Base-by-base conservation (phyloP, 805 yeast genomes). In the Starmera amethionina region DNA sequence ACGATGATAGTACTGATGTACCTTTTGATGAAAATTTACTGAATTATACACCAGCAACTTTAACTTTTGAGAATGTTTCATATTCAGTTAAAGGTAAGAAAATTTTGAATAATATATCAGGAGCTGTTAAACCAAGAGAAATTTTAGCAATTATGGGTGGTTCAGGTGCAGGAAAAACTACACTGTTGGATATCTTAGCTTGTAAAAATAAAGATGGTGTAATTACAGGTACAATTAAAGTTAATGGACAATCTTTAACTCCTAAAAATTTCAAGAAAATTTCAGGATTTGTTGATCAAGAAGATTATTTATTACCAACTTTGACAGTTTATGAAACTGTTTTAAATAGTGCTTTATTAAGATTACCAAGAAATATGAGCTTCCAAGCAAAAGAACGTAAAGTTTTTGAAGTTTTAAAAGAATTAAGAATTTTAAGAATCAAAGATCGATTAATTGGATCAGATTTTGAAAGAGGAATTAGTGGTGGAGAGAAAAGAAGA, bases 131-230 rank as follows among this genome's bases (percentile, higher is more conserved):
- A 39, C 95, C 97, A 2, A 82, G 96, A 32, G 88, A 88, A 56
- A 82, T 95, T 45, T 59, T 88, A 56, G 97, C 98, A 1, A 87
- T 93, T 34, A 86, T 93, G 95, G 98, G 98, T 35, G 97, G 97
- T 1, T 89, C 97, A 0, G 98, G 98, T 38, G 97, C 98, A 12
- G 98, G 98, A 39, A 93, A 93, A 57, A 90, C 98, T 1, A 90
- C 98, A 0, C 63, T 93, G 34, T 65, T 93, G 39, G 98, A 93
- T 55, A 88, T 93, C 43, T 65, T 93, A 41, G 97, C 97, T 0
- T 83, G 81, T 36, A 93, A 90, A 56, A 75, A 79, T 55, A 93
- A 90, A 55, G 71, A 79, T 30, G 98, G 98, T 2, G 46, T 48
- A 1, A 70, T 77, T 9, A 49, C 65, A 1, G 97, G 96, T n/a